Conservation (phyloP, 257 asterid species). For the Galeopsis tetrahit region DNA sequence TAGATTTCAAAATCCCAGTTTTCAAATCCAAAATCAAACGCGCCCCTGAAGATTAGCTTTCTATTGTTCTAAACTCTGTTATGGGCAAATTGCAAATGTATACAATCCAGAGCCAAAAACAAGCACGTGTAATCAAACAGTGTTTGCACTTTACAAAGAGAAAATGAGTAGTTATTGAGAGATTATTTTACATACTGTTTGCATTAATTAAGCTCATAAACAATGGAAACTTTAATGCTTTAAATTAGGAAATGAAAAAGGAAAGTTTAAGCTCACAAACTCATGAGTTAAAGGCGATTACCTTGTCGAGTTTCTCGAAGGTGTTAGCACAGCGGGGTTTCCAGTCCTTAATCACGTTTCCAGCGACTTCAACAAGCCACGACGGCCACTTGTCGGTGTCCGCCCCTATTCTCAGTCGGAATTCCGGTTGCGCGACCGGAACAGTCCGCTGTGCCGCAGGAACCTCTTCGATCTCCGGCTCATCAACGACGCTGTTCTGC, state of each 20-base stretch:
- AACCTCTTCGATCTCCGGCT: conserved; percentile 40
- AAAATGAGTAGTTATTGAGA: conserved; percentile 4
- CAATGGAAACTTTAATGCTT: conserved; percentile 10
- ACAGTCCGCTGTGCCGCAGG: conserved; percentile 34
- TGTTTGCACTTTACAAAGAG: conserved; percentile 22
- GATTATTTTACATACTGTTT: not conserved
- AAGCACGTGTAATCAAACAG: not conserved
- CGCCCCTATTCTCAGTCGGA: conserved; percentile 39
- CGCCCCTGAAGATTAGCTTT: not conserved
- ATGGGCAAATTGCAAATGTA: not conserved
- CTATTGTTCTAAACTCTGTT: not conserved
- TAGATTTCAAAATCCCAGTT: too few species aligned
- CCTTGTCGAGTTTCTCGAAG: conserved; percentile 90
- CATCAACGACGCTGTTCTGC: not conserved
- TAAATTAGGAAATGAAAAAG: not conserved
- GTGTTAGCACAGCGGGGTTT: conserved; percentile 87
- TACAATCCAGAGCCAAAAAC: not conserved
- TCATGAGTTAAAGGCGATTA: conserved; percentile 33
- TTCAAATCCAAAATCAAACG: too few species aligned
- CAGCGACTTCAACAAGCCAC: conserved; percentile 82
- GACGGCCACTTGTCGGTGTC: conserved; percentile 73
- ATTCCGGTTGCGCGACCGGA: conserved; percentile 36
- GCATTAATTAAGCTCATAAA: conserved; percentile 12
- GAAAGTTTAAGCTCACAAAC: not conserved
- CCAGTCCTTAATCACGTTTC: conserved; percentile 80